Percentiles rank a stretch among this genome's conserved stretches.
Evolutionary conservation across 2,329 filamentous ascomycete species (phyloP).

Genomic region (Phaeosphaeria sp.): DNA sequence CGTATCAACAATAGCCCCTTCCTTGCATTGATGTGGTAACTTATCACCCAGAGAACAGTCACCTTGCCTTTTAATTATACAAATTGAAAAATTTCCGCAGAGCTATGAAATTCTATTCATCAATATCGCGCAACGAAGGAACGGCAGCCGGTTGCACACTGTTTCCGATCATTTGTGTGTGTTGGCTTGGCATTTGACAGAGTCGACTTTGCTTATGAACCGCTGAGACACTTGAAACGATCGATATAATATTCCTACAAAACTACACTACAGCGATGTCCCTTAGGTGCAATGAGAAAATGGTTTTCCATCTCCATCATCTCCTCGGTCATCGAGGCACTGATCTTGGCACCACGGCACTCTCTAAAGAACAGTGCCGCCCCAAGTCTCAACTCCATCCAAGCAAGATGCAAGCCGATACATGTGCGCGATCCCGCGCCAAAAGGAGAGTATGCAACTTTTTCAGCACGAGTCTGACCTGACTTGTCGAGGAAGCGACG

Average conservation of each 20-base stretch:
- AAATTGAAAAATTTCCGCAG: too few relatives aligned
- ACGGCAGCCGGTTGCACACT: too few relatives aligned
- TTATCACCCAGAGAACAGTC: too few relatives aligned
- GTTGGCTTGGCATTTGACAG: too few relatives aligned
- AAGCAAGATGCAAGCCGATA: constrained; percentile 70
- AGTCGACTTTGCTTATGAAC: too few relatives aligned
- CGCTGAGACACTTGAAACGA: too few relatives aligned
- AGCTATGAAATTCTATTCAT: too few relatives aligned
- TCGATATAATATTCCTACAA: constrained; percentile 8
- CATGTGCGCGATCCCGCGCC: constrained; percentile 72
- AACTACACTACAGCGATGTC: constrained; percentile 48
- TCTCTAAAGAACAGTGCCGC: constrained; percentile 59
- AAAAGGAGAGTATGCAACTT: constrained; percentile 70
- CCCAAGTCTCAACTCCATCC: constrained; percentile 61
- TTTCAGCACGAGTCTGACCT: constrained; percentile 30
- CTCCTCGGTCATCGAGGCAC: constrained; percentile 32
- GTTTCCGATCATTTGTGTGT: too few relatives aligned
- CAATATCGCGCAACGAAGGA: too few relatives aligned
- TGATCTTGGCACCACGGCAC: constrained; percentile 43
- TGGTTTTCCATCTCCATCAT: constrained; percentile 52
- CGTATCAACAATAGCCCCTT: too few relatives aligned
- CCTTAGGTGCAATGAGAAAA: constrained; percentile 51
- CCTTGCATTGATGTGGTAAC: too few relatives aligned
- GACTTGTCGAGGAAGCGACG: constrained; percentile 34
- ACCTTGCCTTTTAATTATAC: too few relatives aligned